Conservation (phyloP, 306 rosid species). For the Parietaria judaica region DNA sequence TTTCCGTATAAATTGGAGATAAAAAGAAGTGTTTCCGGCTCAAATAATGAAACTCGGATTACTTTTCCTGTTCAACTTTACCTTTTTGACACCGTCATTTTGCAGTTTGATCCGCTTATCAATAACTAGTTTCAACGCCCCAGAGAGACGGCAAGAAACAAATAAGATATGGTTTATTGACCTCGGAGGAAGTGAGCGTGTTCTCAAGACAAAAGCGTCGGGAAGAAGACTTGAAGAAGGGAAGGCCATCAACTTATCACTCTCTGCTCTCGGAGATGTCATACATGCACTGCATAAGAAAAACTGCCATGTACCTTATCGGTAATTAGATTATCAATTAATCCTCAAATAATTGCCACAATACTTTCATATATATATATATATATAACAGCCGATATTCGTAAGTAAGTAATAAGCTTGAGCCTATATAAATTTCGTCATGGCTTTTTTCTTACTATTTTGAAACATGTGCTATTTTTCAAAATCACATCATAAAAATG, state of each 20-base stretch:
- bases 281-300: conserved; percentile 30
- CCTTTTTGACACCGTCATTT: conserved; percentile 1
- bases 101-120: conserved; percentile 35
- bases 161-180: conserved; percentile 34
- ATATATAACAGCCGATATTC: too few relatives aligned
- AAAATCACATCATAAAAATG: background rate
- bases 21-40: background rate
- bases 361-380: too few relatives aligned
- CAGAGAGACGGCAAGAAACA: conserved; percentile 29
- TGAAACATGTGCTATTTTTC: background rate
- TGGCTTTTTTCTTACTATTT: too few relatives aligned
- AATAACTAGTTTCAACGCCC: conserved; percentile 25
- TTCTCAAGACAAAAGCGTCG: conserved; percentile 32
- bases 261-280: conserved; percentile 39
- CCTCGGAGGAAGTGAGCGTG: conserved; percentile 38
- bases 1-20: background rate
- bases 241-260: conserved; percentile 38
- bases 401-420: too few relatives aligned
- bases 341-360: background rate
- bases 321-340: conserved; percentile 12
- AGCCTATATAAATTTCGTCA: too few relatives aligned
- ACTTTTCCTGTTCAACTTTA: background rate
- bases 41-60: background rate
- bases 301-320: conserved; percentile 27
- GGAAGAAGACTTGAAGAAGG: conserved; percentile 40